Percentiles rank a stretch among this genome's conserved stretches.
Evolutionary conservation across 2,329 filamentous ascomycete genomes (phyloP).

Genomic region (Claviceps citrina): DNA sequence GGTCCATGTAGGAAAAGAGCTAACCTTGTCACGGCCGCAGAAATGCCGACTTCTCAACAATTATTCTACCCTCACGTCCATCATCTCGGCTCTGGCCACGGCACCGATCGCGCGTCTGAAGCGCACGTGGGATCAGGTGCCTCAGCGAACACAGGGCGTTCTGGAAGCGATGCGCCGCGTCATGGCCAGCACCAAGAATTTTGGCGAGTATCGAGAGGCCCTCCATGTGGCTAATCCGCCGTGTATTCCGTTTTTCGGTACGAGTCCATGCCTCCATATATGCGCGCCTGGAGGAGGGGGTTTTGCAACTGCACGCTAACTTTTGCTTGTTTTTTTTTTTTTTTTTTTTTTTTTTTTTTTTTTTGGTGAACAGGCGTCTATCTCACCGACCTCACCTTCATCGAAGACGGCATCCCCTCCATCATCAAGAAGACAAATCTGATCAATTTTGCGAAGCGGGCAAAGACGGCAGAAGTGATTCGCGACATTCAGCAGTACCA

Average conservation of each 20-base stretch:
- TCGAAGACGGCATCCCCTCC: constrained; percentile 93
- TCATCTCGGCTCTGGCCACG: constrained; percentile 88
- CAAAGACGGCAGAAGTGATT: constrained; percentile 96
- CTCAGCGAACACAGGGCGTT: constrained; percentile 62
- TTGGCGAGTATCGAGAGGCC: constrained; percentile 87
- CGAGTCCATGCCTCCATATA: constrained; percentile 13
- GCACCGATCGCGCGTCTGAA: constrained; percentile 88
- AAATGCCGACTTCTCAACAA: constrained; percentile 93
- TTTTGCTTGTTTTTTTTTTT: no score
- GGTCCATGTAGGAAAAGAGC: constrained; percentile 7
- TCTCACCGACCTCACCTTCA: constrained; percentile 92
- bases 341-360: no score
- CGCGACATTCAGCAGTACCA: constrained; percentile 98
- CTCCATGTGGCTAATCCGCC: constrained; percentile 87
- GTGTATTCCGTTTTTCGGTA: constrained; percentile 96
- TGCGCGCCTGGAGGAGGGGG: no score
- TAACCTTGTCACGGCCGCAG: constrained; percentile 25
- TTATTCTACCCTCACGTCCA: constrained; percentile 92
- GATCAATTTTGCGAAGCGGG: constrained; percentile 97
- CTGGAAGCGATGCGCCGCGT: constrained; percentile 84
- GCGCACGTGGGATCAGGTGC: constrained; percentile 88
- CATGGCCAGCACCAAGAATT: constrained; percentile 97
- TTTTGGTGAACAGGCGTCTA: constrained; percentile 61
- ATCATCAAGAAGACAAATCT: constrained; percentile 91
- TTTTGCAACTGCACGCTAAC: no score